Evolutionary conservation across 768 basidiomycete species (phyloP).

Genomic region (Mycena chlorophos): DNA sequence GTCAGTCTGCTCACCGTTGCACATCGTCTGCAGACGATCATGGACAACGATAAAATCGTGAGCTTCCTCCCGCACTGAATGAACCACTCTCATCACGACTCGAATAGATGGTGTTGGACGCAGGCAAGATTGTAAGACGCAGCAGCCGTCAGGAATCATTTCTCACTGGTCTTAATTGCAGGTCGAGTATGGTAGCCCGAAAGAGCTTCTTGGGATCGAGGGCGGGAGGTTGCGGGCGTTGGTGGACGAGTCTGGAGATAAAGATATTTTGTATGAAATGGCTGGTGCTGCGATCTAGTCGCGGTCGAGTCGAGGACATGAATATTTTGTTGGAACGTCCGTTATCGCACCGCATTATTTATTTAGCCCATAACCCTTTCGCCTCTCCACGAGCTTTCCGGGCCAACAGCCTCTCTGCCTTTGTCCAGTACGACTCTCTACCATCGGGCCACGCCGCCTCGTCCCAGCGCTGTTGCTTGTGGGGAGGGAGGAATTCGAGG

Average conservation of each 20-base stretch:
- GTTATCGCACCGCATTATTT: too few species aligned
- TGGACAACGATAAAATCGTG: slow-evolving; percentile 27
- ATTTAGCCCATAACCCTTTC: too few species aligned
- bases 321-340: too few species aligned
- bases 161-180: background rate
- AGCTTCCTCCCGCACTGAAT: background rate
- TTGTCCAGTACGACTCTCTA: too few species aligned
- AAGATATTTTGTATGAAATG: background rate
- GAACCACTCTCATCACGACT: background rate
- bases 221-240: background rate
- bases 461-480: too few species aligned
- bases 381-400: too few species aligned
- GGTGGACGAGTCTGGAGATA: slow-evolving; percentile 8
- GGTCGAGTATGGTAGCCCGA: slow-evolving; percentile 1
- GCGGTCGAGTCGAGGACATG: too few species aligned
- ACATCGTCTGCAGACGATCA: slow-evolving; percentile 25
- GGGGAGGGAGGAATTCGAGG: too few species aligned
- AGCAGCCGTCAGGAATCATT: background rate
- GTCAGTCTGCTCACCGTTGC: slow-evolving; percentile 36
- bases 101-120: slow-evolving; percentile 1
- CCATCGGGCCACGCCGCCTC: too few species aligned
- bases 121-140: background rate
- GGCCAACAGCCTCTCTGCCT: too few species aligned
- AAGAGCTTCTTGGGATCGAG: background rate
- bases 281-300: background rate